Percentiles rank a stretch among this genome's conserved stretches.
These are phyloP conservation scores for Scutellaria baicalensis DNA, from an alignment of 257 asterid genomes.

Conservation along the genomic window DNA sequence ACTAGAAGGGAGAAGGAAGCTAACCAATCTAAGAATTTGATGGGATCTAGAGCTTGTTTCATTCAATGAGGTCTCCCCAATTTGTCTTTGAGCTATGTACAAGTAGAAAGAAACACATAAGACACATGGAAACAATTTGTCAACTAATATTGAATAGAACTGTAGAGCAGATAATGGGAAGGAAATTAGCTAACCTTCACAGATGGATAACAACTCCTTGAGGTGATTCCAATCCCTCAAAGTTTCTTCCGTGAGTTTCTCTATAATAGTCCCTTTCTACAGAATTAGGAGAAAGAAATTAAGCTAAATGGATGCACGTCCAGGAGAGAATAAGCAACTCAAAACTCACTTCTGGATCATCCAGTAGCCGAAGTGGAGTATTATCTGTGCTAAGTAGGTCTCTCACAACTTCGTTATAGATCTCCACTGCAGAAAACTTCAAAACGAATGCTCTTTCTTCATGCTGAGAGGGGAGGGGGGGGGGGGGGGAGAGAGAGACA, in stretches of 20 bases:
- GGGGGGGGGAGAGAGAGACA: slow-evolving; percentile 6
- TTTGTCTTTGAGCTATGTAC: slow-evolving; percentile 72
- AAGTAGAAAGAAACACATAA: slow-evolving; percentile 9
- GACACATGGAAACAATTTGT: not conserved
- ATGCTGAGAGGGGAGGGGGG: too few species aligned
- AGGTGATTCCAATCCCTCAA: slow-evolving; percentile 91
- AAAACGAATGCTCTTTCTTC: slow-evolving; percentile 89
- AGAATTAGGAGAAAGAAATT: slow-evolving; percentile 20
- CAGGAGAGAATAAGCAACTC: slow-evolving; percentile 11
- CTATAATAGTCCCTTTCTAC: slow-evolving; percentile 88
- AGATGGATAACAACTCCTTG: slow-evolving; percentile 74
- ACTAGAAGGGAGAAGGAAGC: slow-evolving; percentile 15
- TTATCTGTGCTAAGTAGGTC: slow-evolving; percentile 86
- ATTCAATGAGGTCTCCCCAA: slow-evolving; percentile 89
- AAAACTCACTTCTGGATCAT: slow-evolving; percentile 95
- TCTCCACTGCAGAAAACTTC: slow-evolving; percentile 95
- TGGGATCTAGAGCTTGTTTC: slow-evolving; percentile 98
- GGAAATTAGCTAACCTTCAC: slow-evolving; percentile 58
- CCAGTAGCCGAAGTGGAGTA: slow-evolving; percentile 80
- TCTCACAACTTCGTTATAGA: slow-evolving; percentile 92
- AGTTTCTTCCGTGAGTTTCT: slow-evolving; percentile 91
- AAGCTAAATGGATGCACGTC: slow-evolving; percentile 3
- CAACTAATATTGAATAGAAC: not conserved
- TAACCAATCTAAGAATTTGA: slow-evolving; percentile 96
- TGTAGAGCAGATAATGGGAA: not conserved